A percentile compares a stretch with the other conserved stretches of the same genome.
These are phyloP conservation scores for Oxalis stricta DNA, from an alignment of 441 rosid species.

Conservation along the genomic window DNA sequence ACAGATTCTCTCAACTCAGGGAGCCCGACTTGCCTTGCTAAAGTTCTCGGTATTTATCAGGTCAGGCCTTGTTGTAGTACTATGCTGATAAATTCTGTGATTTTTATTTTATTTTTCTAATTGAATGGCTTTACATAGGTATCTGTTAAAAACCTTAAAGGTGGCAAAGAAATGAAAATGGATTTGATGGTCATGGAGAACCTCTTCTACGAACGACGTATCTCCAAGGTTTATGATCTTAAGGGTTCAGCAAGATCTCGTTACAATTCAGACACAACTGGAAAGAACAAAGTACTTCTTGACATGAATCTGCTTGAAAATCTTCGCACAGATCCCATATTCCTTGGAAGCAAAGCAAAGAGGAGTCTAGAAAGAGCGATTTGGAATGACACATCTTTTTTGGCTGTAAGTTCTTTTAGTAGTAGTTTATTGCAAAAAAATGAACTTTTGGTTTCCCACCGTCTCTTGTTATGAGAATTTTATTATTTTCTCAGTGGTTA, in stretches of 20 bases:
- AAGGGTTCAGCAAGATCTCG: conserved; percentile 80
- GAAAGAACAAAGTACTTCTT: conserved; percentile 57
- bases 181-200: conserved; percentile 96
- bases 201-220: conserved; percentile 64
- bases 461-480: not conserved
- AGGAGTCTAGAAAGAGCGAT: conserved; percentile 85
- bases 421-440: not conserved
- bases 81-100: not conserved
- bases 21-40: conserved; percentile 93
- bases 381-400: conserved; percentile 79
- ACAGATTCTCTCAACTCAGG: conserved; percentile 53
- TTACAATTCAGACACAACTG: conserved; percentile 67
- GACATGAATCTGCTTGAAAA: conserved; percentile 77
- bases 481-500: no score
- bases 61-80: conserved; percentile 30
- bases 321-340: conserved; percentile 73
- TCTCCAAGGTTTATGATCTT: conserved; percentile 65
- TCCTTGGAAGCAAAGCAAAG: conserved; percentile 84
- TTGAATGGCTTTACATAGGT: conserved; percentile 33
- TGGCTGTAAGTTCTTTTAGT: conserved; percentile 50
- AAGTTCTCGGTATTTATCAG: conserved; percentile 95
- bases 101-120: not conserved
- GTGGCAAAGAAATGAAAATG: conserved; percentile 85
- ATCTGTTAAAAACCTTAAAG: conserved; percentile 51
- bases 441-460: not conserved